Evolutionary conservation across 768 basidiomycete genomes (phyloP).

Genomic region (Psilocybe subaeruginosa): DNA sequence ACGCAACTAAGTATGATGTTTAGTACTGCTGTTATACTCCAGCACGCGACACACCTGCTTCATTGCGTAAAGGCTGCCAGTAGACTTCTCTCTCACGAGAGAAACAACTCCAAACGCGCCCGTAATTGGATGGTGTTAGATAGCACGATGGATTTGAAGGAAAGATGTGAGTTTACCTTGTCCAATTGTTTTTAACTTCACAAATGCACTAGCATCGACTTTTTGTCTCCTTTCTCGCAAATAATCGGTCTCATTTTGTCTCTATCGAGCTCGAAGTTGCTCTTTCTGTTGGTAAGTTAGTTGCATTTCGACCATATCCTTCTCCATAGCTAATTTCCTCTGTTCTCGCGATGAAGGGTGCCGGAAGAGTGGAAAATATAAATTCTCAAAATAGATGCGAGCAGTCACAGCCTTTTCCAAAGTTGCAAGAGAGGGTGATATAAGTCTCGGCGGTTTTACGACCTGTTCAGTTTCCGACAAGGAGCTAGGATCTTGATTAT

Average conservation of each 20-base stretch:
- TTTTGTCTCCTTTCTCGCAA: conserved; percentile 82
- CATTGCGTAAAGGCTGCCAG: conserved; percentile 90
- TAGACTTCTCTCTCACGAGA: conserved; percentile 81
- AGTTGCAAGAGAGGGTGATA: conserved; percentile 87
- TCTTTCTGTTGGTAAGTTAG: conserved; percentile 74
- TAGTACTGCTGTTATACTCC: background rate
- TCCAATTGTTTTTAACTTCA: conserved; percentile 91
- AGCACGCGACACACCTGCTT: conserved; percentile 70
- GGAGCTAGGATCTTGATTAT: conserved; percentile 41
- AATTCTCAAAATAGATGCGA: conserved; percentile 92
- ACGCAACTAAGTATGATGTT: conserved; percentile 56
- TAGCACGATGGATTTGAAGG: conserved; percentile 23
- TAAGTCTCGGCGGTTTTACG: conserved; percentile 47
- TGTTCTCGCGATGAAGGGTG: conserved; percentile 86
- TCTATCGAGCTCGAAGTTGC: conserved; percentile 73
- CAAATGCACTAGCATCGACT: conserved; percentile 84
- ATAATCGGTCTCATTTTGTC: conserved; percentile 87
- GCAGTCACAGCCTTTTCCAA: conserved; percentile 93
- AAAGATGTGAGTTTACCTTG: conserved; percentile 60
- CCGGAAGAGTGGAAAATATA: conserved; percentile 85
- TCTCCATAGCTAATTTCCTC: conserved; percentile 86
- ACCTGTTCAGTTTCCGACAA: conserved; percentile 33
- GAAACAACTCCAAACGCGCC: conserved; percentile 97
- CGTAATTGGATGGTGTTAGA: conserved; percentile 33
- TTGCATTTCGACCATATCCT: conserved; percentile 80